phyloP scores from a whole-genome alignment of 495 filamentous ascomycete species.

The Patellaria atrata region DNA sequence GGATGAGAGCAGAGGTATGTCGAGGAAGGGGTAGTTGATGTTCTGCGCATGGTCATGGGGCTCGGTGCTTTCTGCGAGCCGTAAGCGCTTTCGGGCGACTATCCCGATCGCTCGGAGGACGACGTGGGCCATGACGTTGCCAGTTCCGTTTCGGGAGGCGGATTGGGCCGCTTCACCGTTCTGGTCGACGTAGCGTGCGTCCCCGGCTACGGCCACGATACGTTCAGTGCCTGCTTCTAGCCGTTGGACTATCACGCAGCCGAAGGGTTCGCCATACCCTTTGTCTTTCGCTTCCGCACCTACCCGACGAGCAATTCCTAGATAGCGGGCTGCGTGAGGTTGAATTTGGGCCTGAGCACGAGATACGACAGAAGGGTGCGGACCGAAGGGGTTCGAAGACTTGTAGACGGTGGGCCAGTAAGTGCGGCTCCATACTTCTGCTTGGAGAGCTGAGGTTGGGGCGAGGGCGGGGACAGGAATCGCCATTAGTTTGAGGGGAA shows the following conservation, averaged over 20 bases:
- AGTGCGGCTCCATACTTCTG: conserved; percentile 54
- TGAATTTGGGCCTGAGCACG: conserved; percentile 45
- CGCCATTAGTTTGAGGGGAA: conserved; percentile 33
- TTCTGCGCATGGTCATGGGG: too few species aligned
- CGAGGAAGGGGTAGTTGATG: conserved; percentile 21
- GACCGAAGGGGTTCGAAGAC: conserved; percentile 60
- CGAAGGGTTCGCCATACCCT: conserved; percentile 53
- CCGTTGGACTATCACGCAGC: conserved; percentile 68
- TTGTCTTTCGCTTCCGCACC: conserved; percentile 40
- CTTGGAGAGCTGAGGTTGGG: conserved; percentile 61
- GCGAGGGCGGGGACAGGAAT: conserved; percentile 58
- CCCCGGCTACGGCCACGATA: conserved; percentile 60
- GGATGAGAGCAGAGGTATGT: conserved; percentile 26
- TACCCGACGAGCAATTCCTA: conserved; percentile 51
- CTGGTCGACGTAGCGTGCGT: conserved; percentile 45
- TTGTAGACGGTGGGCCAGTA: conserved; percentile 89
- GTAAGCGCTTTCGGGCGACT: conserved; percentile 52
- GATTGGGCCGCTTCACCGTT: conserved; percentile 11
- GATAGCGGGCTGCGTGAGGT: conserved; percentile 40
- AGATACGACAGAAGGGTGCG: conserved; percentile 46
- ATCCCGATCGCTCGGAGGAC: conserved; percentile 79
- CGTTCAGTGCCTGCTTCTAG: conserved; percentile 17
- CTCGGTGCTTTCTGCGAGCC: conserved; percentile 7
- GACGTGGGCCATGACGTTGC: conserved; percentile 69
- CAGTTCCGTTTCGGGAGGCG: conserved; percentile 24